Conservation (phyloP, 805 yeast species). For the Starmerella riodocensis region DNA sequence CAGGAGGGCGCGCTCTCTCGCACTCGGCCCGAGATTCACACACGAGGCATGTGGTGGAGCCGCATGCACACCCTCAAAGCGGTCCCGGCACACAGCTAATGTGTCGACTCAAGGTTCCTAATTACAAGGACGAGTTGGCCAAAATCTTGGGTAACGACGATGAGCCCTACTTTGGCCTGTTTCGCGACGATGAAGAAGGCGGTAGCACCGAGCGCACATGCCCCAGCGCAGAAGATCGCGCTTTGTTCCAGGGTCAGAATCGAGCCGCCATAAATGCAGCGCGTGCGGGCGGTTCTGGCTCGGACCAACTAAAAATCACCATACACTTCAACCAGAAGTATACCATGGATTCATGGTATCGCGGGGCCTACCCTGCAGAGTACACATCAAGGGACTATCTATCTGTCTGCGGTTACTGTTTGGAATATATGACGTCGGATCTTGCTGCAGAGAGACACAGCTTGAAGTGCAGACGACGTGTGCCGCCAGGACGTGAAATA, state of each 20-base stretch:
- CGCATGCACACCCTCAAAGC: neutral
- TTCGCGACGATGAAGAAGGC: conserved; percentile 2
- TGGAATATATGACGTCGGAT: conserved; percentile 63
- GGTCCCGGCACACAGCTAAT: conserved; percentile 1
- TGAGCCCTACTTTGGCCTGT: conserved; percentile 12
- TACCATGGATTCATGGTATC: conserved; percentile 83
- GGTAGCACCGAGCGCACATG: conserved; percentile 1
- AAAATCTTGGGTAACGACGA: conserved; percentile 12
- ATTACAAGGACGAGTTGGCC: conserved; percentile 12
- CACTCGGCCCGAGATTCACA: no score
- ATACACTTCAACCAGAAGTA: conserved; percentile 52
- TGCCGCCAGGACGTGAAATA: conserved; percentile 88
- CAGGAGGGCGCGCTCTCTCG: no score
- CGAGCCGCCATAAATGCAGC: neutral
- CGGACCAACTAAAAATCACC: conserved; percentile 22
- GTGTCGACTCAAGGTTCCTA: conserved; percentile 7
- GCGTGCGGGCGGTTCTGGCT: neutral
- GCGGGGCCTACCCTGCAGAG: conserved; percentile 86
- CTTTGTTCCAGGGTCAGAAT: conserved; percentile 2
- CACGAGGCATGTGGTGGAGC: no score
- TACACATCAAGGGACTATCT: conserved; percentile 49
- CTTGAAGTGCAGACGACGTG: conserved; percentile 53
- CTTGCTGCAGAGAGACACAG: conserved; percentile 56
- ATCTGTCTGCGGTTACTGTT: conserved; percentile 71
- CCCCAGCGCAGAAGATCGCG: conserved; percentile 14